Evolutionary conservation across 805 yeast genomes (phyloP).

Genomic region (Metschnikowia colocasiae): DNA sequence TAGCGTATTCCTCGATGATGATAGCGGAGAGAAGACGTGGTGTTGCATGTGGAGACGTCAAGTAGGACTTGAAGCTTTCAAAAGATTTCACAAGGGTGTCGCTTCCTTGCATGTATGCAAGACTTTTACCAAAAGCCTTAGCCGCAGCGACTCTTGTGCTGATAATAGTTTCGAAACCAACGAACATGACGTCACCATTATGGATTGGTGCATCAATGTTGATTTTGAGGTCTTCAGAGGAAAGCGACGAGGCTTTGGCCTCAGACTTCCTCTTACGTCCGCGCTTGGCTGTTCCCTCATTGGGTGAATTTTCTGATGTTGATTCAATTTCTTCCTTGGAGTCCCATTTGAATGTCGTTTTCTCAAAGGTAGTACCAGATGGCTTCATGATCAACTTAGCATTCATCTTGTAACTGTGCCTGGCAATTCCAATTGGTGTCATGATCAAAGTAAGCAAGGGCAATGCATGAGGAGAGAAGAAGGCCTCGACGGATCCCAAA

Average conservation of each 20-base stretch:
- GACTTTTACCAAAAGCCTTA: conserved; percentile 64
- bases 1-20: conserved; percentile 66
- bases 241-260: conserved; percentile 38
- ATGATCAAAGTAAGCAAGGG: conserved; percentile 65
- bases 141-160: conserved; percentile 76
- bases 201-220: conserved; percentile 93
- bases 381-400: conserved; percentile 72
- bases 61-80: conserved; percentile 35
- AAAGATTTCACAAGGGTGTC: conserved; percentile 39
- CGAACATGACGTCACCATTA: conserved; percentile 83
- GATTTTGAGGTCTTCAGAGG: conserved; percentile 56
- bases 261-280: conserved; percentile 47
- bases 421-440: conserved; percentile 94
- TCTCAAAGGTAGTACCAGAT: conserved; percentile 49
- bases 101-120: conserved; percentile 46
- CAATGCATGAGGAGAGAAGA: conserved; percentile 53
- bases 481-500: conserved; percentile 41
- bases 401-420: conserved; percentile 84
- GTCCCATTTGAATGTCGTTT: conserved; percentile 13
- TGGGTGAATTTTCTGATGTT: conserved; percentile 5
- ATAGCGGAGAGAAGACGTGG: conserved; percentile 71
- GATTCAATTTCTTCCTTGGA: conserved; percentile 10
- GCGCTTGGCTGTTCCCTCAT: conserved; percentile 26
- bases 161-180: conserved; percentile 71
- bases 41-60: conserved; percentile 68